Evolutionary conservation across 139 green algal genomes (phyloP).

Genomic region (Chlamydomonas urium): DNA sequence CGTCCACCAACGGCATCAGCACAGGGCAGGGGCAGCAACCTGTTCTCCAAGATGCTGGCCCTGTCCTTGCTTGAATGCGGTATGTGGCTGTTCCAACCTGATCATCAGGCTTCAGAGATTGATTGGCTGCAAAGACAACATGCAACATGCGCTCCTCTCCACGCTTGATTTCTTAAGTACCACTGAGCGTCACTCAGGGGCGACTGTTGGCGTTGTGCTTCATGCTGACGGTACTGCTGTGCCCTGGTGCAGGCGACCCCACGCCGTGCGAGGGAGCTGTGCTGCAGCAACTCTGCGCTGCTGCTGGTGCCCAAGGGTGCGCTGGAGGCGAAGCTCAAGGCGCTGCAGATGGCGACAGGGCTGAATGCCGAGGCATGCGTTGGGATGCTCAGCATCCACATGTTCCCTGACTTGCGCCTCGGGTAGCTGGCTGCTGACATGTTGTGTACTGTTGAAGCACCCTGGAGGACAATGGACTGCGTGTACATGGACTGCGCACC

Average conservation of each 20-base stretch:
- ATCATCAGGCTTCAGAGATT: too few species aligned
- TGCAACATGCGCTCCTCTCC: too few species aligned
- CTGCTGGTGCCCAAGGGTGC: not conserved
- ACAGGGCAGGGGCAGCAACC: too few species aligned
- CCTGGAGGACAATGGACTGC: not conserved
- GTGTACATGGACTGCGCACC: not conserved
- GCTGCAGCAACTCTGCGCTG: not conserved
- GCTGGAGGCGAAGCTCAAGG: conserved; percentile 23
- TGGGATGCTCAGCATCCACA: conserved; percentile 9
- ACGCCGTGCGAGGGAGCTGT: not conserved
- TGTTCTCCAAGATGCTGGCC: too few species aligned
- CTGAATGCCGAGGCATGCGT: conserved; percentile 8
- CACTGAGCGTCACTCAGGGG: too few species aligned
- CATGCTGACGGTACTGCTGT: too few species aligned
- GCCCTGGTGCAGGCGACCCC: not conserved
- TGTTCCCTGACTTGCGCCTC: conserved; percentile 5
- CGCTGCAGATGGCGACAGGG: conserved; percentile 5
- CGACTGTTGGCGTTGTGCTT: too few species aligned
- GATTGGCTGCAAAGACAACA: too few species aligned
- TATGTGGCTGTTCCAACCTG: too few species aligned
- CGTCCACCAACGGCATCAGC: too few species aligned
- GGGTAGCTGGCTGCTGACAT: not conserved
- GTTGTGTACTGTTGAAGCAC: not conserved
- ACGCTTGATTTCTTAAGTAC: too few species aligned
- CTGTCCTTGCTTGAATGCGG: too few species aligned